Evolutionary conservation across 2,329 filamentous ascomycete species (phyloP).

Genomic region (Capronia epimyces): DNA sequence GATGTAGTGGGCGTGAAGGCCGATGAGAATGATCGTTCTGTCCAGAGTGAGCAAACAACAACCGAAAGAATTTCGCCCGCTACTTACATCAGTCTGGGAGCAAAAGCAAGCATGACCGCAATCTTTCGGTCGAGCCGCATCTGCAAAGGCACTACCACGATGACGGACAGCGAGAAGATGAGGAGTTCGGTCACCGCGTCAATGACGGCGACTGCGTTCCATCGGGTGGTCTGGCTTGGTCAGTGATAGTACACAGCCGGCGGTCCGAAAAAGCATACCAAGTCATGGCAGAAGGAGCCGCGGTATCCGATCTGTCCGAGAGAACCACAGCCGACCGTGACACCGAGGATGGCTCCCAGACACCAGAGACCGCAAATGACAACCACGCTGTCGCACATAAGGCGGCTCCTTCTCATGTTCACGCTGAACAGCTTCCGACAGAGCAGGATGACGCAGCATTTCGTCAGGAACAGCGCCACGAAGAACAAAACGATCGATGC

Average conservation of each 20-base stretch:
- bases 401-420: constrained; percentile 5
- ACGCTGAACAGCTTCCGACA: constrained; percentile 14
- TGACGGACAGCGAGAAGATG: constrained; percentile 11
- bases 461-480: constrained; percentile 14
- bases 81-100: constrained; percentile 77
- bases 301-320: not conserved
- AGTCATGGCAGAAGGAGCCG: too few species aligned
- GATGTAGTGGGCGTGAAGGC: constrained; percentile 17
- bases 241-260: not conserved
- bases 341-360: constrained; percentile 14
- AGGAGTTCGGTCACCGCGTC: constrained; percentile 14
- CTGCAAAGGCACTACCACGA: constrained; percentile 18
- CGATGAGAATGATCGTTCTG: constrained; percentile 21
- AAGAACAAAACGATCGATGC: constrained; percentile 16
- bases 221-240: constrained; percentile 12
- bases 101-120: constrained; percentile 64
- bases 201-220: constrained; percentile 13
- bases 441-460: constrained; percentile 12
- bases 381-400: constrained; percentile 13
- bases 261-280: too few species aligned
- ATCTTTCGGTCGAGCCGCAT: constrained; percentile 43
- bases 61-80: too few species aligned
- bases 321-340: constrained; percentile 10
- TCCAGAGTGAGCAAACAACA: too few species aligned
- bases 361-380: constrained; percentile 16